Evolutionary conservation across 78 protist species (phyloP).

Genomic region (Dictyostelium citrinum): DNA sequence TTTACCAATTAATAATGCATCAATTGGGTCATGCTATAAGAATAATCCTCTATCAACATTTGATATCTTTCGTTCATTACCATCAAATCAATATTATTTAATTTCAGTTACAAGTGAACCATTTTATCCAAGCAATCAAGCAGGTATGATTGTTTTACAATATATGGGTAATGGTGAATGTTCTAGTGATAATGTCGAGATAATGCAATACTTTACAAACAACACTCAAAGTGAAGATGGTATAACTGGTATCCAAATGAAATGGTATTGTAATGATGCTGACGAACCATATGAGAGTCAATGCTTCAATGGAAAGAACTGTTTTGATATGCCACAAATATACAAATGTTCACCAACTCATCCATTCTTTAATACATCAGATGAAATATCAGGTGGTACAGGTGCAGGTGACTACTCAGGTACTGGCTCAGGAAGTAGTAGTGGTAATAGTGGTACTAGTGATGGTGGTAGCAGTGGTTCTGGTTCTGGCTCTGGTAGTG

Average conservation of each 20-base stretch:
- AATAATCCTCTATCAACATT: neutral
- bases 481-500: neutral
- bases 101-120: neutral
- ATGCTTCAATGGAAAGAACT: neutral
- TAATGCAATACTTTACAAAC: neutral
- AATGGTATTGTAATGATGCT: neutral
- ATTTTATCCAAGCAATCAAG: neutral
- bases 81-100: neutral
- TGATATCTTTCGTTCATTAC: neutral
- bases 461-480: neutral
- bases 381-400: neutral
- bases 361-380: neutral
- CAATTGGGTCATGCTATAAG: neutral
- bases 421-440: neutral
- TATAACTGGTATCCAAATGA: neutral
- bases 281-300: neutral
- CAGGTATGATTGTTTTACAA: neutral
- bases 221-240: neutral
- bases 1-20: neutral
- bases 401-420: neutral
- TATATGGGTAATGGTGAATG: constrained; percentile 12
- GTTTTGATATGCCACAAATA: neutral
- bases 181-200: neutral
- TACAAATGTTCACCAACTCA: neutral
- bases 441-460: neutral